These are phyloP conservation scores for Adenanthera pavonina DNA, from an alignment of 306 rosid genomes.

Conservation along the genomic window DNA sequence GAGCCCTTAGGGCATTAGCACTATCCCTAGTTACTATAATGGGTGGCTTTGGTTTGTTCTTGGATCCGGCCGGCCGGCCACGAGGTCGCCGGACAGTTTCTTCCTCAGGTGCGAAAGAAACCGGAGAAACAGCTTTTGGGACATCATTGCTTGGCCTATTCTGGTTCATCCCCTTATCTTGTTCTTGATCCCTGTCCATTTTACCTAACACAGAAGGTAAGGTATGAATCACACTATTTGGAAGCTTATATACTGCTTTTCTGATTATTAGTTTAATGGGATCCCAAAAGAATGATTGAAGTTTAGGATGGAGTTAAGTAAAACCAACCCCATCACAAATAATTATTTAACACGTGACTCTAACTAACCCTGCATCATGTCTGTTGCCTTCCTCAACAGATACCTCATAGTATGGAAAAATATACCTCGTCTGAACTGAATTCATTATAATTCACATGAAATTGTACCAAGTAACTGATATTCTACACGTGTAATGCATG, in stretches of 20 bases:
- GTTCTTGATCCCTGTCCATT: slow-evolving; percentile 49
- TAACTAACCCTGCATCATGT: slow-evolving; percentile 48
- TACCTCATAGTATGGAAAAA: neutral
- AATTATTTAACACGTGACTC: neutral
- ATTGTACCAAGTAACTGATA: too few species aligned
- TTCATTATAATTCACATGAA: neutral
- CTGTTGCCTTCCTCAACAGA: slow-evolving; percentile 57
- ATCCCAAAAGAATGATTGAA: slow-evolving; percentile 52
- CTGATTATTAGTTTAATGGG: slow-evolving; percentile 35
- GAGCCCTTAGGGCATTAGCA: slow-evolving; percentile 12
- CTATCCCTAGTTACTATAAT: slow-evolving; percentile 6
- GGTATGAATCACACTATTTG: neutral
- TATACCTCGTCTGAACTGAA: slow-evolving; percentile 21
- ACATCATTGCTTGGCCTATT: slow-evolving; percentile 48
- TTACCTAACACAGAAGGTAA: neutral
- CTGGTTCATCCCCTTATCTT: slow-evolving; percentile 42
- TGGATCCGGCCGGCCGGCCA: slow-evolving; percentile 11
- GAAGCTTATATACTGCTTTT: slow-evolving; percentile 42
- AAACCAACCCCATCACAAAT: slow-evolving; percentile 34
- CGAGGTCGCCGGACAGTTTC: slow-evolving; percentile 42
- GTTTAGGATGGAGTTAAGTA: slow-evolving; percentile 63
- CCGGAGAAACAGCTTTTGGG: slow-evolving; percentile 48
- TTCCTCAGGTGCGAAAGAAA: slow-evolving; percentile 46
- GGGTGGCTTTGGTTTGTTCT: slow-evolving; percentile 31
- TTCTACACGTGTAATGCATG: neutral